Percentiles rank a stretch among this genome's conserved stretches.
phyloP scores from a whole-genome alignment of 257 asterid genomes.

The Ilex aquifolium region DNA sequence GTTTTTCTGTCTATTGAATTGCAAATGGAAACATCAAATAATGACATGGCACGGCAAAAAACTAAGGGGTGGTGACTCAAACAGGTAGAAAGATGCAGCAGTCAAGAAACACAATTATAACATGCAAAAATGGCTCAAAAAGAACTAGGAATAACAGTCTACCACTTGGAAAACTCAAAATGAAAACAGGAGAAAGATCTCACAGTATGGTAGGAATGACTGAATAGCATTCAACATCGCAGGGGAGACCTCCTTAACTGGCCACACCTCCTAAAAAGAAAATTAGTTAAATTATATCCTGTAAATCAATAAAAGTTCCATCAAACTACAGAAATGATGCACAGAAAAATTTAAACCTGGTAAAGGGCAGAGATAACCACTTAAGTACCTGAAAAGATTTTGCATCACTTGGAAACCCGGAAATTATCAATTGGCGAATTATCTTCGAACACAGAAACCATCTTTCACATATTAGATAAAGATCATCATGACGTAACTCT shows the following conservation, averaged over 20 bases:
- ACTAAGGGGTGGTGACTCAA: background rate
- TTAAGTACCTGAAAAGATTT: constrained; percentile 58
- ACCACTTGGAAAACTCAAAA: constrained; percentile 7
- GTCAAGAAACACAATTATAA: background rate
- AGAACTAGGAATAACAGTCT: background rate
- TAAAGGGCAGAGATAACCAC: constrained; percentile 5
- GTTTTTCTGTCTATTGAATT: background rate
- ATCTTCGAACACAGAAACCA: constrained; percentile 96
- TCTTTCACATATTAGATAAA: constrained; percentile 84
- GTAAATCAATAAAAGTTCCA: background rate
- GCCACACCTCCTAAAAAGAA: constrained; percentile 76
- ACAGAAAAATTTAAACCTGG: background rate
- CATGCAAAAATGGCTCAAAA: background rate
- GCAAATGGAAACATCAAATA: background rate
- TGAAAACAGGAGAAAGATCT: constrained; percentile 30
- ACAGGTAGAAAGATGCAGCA: background rate
- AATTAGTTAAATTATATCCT: constrained; percentile 7
- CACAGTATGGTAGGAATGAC: constrained; percentile 72
- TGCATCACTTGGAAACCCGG: constrained; percentile 87
- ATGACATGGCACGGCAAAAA: background rate
- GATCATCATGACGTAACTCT: constrained; percentile 62
- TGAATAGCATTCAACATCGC: constrained; percentile 76
- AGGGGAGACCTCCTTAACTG: constrained; percentile 84
- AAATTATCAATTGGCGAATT: constrained; percentile 65
- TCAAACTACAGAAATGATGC: background rate